A percentile compares a stretch with the other conserved stretches of the same genome.
Conservation (phyloP, 2,329 filamentous ascomycete species). For the Diplodia seriata region DNA sequence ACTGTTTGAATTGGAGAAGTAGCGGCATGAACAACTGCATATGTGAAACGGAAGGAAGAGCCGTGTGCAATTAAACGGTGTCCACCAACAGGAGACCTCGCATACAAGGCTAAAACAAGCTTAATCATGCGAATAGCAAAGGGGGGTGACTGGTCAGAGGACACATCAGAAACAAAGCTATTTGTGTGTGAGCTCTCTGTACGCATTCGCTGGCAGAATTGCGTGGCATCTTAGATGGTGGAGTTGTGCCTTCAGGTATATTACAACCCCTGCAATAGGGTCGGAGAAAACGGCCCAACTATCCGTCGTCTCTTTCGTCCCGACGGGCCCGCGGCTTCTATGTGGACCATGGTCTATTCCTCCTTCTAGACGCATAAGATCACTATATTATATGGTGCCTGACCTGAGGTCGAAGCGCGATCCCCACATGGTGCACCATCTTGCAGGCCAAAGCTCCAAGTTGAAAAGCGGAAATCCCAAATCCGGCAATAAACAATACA, state of each 20-base stretch:
- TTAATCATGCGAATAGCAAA: conserved; percentile 11
- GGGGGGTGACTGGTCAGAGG: neutral
- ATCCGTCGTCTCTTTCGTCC: conserved; percentile 19
- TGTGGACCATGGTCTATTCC: neutral
- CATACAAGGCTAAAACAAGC: conserved; percentile 22
- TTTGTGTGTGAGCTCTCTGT: neutral
- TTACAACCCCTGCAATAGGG: conserved; percentile 9
- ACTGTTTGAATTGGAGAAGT: neutral
- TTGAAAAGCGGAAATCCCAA: neutral
- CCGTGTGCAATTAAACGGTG: conserved; percentile 20
- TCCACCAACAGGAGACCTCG: neutral
- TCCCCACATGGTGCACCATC: conserved; percentile 5
- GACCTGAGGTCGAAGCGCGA: neutral
- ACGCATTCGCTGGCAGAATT: neutral
- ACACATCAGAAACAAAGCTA: neutral
- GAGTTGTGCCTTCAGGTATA: conserved; percentile 20
- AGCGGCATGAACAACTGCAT: neutral
- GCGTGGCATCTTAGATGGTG: neutral
- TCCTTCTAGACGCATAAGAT: conserved; percentile 4
- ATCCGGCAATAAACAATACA: neutral
- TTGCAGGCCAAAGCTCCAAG: neutral
- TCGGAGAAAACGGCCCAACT: conserved; percentile 29
- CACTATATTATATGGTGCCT: conserved; percentile 7
- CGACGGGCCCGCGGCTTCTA: conserved; percentile 16
- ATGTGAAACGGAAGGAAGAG: conserved; percentile 28